Conservation (phyloP, 2,329 filamentous ascomycete species). For the Emericellopsis atlantica region DNA sequence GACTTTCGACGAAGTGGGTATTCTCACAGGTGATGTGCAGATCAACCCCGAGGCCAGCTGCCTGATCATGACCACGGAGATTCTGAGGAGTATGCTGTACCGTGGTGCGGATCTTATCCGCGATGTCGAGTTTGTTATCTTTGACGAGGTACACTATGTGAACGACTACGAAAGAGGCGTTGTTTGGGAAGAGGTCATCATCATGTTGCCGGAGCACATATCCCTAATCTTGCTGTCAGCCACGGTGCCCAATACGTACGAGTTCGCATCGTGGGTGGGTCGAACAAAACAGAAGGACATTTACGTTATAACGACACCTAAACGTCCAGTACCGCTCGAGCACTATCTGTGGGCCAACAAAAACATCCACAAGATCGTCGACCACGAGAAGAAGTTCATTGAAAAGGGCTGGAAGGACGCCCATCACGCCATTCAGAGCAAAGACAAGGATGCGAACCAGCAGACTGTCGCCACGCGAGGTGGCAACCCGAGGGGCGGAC, state of each 20-base stretch:
- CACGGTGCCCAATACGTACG: constrained; percentile 92
- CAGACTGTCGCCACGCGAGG: constrained; percentile 21
- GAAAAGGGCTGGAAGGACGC: constrained; percentile 94
- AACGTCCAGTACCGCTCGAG: constrained; percentile 86
- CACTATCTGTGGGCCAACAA: constrained; percentile 96
- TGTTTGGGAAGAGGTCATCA: constrained; percentile 99
- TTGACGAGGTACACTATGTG: constrained; percentile 97
- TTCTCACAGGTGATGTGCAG: constrained; percentile 93
- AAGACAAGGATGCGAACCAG: constrained; percentile 50
- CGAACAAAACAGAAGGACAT: constrained; percentile 98
- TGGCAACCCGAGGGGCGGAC: constrained; percentile 20
- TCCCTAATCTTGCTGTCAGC: constrained; percentile 90
- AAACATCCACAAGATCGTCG: constrained; percentile 86
- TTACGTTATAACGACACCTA: constrained; percentile 95
- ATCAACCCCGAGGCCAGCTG: constrained; percentile 97
- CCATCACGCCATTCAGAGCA: constrained; percentile 68
- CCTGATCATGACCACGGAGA: constrained; percentile 98
- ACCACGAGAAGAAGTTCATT: constrained; percentile 80
- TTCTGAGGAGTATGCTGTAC: constrained; percentile 95
- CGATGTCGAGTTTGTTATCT: constrained; percentile 97
- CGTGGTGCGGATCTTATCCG: constrained; percentile 89
- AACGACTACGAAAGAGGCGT: constrained; percentile 93
- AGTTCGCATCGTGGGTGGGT: constrained; percentile 97
- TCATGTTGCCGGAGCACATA: constrained; percentile 96
- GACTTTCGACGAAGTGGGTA: constrained; percentile 89